Base-by-base conservation (phyloP, 331 rosid species). In the Stylosanthes scabra region DNA sequence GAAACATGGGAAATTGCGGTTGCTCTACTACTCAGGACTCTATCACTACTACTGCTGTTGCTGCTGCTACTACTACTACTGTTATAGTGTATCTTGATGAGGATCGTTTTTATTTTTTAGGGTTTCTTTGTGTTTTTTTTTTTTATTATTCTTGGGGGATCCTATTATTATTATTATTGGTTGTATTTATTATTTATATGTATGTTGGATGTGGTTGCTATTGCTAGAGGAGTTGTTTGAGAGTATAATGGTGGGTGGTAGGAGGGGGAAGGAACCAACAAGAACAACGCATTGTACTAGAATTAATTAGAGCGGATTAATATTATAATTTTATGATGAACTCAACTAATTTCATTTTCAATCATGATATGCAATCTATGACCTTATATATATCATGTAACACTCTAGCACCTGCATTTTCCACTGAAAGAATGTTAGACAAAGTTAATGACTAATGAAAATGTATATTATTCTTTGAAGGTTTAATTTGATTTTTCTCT, bases 71-170 rank as follows among this genome's bases (percentile, higher is more conserved):
- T 34, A 1, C n/a, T n/a, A n/a, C n/a, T n/a, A n/a, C n/a, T n/a
- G n/a, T n/a, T n/a, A n/a, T n/a, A n/a, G n/a, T n/a, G n/a, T n/a
- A n/a, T n/a, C n/a, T 20, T 20, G 60, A 68, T 81, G 74, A 63
- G 79, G 66, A 11, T 59, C 44, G 25, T 20, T 20, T 20, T 1
- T 20, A 0, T n/a, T n/a, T n/a, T n/a, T 74, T 86, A 85, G 91
- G 92, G 87, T 89, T 87, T 83, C 51, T 71, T 56, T 41, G 3
- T 56, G 15, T n/a, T n/a, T n/a, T n/a, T 52, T 25, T 42, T 42
- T 46, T 25, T 42, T 42, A 54, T 55, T 52, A 37, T 41, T 61
- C 8, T 50, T 15, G 6, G 57, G 41, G 14, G 39, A 34, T 34
- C 39, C 6, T 34, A 34, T 34, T 34, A 34, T 34, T 34, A 20